Conservation (phyloP, 306 rosid genomes). For the Citrullus colocynthis region DNA sequence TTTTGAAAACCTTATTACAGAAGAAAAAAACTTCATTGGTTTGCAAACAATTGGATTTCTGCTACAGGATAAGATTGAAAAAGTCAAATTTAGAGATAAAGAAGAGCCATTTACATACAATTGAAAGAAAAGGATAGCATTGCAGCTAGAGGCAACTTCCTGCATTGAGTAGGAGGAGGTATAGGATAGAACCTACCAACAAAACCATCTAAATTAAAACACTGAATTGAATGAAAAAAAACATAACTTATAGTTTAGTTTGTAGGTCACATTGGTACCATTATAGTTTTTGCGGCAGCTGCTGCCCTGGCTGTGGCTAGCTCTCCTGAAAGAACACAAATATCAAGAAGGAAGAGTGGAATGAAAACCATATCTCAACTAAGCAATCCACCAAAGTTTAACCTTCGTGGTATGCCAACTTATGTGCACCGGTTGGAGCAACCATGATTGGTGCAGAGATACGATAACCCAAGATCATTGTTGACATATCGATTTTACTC, state of each 20-base stretch:
- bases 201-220: not conserved
- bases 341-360: not conserved
- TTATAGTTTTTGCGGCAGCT: conserved; percentile 42
- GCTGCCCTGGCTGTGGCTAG: conserved; percentile 63
- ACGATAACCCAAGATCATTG: conserved; percentile 33
- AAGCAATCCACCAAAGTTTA: not conserved
- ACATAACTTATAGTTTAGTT: not conserved
- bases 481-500: conserved; percentile 43
- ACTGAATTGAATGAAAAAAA: not conserved
- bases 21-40: not conserved
- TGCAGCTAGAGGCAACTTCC: conserved; percentile 64
- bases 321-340: conserved; percentile 33
- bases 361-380: not conserved
- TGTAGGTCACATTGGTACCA: conserved; percentile 23
- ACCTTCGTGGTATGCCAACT: conserved; percentile 50
- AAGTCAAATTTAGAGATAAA: not conserved
- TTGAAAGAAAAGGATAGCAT: conserved; percentile 56
- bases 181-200: conserved; percentile 28
- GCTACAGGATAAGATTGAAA: not conserved
- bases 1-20: conserved; percentile 31
- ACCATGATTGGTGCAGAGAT: conserved; percentile 44
- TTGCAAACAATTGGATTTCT: not conserved
- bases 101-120: conserved; percentile 31
- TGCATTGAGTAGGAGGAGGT: conserved; percentile 36
- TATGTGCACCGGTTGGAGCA: conserved; percentile 41